Evolutionary conservation across 2,329 filamentous ascomycete species (phyloP).

Genomic region (Diaporthe sp.): DNA sequence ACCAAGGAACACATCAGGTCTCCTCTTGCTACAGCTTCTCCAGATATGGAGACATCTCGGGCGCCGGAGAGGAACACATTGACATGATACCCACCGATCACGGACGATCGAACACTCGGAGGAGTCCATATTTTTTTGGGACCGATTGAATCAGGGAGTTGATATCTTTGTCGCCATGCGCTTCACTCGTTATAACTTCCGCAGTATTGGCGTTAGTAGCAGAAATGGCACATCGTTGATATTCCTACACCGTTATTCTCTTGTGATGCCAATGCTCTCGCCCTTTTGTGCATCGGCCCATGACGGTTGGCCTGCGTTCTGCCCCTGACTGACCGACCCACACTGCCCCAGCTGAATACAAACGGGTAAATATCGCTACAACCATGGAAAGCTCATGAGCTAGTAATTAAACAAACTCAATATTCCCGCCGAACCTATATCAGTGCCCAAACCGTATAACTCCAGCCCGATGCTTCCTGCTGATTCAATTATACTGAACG

Average conservation of each 20-base stretch:
- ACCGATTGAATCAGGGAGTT: conserved; percentile 33
- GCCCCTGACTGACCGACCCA: conserved; percentile 22
- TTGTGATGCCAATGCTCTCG: background rate
- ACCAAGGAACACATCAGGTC: conserved; percentile 38
- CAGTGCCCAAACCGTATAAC: conserved; percentile 3
- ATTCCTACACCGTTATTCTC: background rate
- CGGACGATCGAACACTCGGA: conserved; percentile 28
- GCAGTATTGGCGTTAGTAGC: conserved; percentile 36
- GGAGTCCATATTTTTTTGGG: conserved; percentile 34
- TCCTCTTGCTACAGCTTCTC: conserved; percentile 37
- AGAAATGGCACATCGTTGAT: conserved; percentile 39
- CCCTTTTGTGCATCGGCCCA: background rate
- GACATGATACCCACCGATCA: conserved; percentile 39
- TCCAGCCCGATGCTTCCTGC: conserved; percentile 29
- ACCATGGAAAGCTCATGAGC: conserved; percentile 4
- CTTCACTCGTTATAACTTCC: conserved; percentile 38
- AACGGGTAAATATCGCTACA: background rate
- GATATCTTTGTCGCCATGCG: conserved; percentile 31
- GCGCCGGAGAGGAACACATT: conserved; percentile 33
- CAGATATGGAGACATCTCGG: conserved; percentile 40
- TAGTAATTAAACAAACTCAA: background rate
- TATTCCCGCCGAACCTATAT: background rate
- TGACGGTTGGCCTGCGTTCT: background rate
- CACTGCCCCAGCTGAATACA: background rate
- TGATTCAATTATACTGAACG: conserved; percentile 5